Conservation (phyloP, 2,329 filamentous ascomycete species). For the Fusarium poae region DNA sequence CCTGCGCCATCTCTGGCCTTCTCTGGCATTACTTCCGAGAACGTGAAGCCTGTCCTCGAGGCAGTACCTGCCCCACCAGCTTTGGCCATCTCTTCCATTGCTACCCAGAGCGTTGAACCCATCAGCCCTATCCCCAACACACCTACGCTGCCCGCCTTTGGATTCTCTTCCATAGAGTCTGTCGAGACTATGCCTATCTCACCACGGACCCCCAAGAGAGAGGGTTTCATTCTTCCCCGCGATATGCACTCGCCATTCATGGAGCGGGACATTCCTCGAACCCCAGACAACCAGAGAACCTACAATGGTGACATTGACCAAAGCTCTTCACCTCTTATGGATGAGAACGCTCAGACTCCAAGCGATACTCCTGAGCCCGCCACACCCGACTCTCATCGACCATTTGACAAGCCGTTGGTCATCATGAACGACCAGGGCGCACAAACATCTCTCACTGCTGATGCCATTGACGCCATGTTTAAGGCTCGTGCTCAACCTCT, state of each 20-base stretch:
- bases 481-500: conserved; percentile 55
- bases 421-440: conserved; percentile 77
- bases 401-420: conserved; percentile 62
- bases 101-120: conserved; percentile 57
- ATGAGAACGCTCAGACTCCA: conserved; percentile 70
- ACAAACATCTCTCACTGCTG: conserved; percentile 86
- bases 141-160: conserved; percentile 51
- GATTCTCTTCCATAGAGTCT: conserved; percentile 61
- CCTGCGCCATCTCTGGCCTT: conserved; percentile 34
- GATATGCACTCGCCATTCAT: conserved; percentile 55
- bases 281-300: conserved; percentile 55
- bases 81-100: conserved; percentile 56
- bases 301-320: conserved; percentile 61
- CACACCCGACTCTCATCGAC: conserved; percentile 68
- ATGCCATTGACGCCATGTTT: conserved; percentile 83
- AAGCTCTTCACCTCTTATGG: conserved; percentile 64
- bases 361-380: conserved; percentile 57
- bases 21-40: conserved; percentile 49
- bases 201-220: conserved; percentile 65
- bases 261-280: conserved; percentile 53
- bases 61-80: conserved; percentile 42
- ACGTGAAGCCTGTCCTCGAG: conserved; percentile 54
- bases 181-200: conserved; percentile 62
- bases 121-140: conserved; percentile 50
- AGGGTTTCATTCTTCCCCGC: conserved; percentile 68